Conservation (phyloP, 1,284 basidiomycete species). For the Ceratorhiza oryzae-sativae region DNA sequence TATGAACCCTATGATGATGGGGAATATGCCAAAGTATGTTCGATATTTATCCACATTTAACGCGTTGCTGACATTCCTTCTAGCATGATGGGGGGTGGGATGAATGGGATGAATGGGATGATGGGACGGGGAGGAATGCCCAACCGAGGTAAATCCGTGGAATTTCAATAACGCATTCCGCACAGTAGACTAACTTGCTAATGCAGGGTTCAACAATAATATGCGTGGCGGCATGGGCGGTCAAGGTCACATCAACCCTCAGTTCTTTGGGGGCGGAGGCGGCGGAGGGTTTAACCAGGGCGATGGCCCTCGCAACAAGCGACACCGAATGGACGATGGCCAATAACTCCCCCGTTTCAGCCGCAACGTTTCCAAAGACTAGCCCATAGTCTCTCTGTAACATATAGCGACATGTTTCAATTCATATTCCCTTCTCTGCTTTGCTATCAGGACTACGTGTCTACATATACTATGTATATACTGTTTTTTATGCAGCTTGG, state of each 20-base stretch:
- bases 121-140: conserved; percentile 35
- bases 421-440: neutral
- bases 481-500: neutral
- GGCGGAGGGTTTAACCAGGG: conserved; percentile 22
- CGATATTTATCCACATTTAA: neutral
- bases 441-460: neutral
- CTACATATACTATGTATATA: conserved; percentile 4
- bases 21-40: conserved; percentile 18
- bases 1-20: conserved; percentile 39
- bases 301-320: conserved; percentile 33
- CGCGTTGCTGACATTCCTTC: neutral
- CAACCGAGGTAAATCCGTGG: conserved; percentile 9
- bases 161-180: neutral
- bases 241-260: conserved; percentile 39
- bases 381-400: neutral
- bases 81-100: conserved; percentile 38
- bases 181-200: neutral
- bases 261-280: conserved; percentile 39
- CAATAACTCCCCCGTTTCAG: neutral
- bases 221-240: conserved; percentile 39
- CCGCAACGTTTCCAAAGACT: neutral
- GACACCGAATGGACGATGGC: conserved; percentile 34
- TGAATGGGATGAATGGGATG: conserved; percentile 24
- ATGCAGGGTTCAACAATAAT: conserved; percentile 23
- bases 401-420: neutral